Percentiles rank a stretch among this genome's conserved stretches.
Evolutionary conservation across 2,329 filamentous ascomycete genomes (phyloP).

Genomic region (Colletotrichum liriopes): DNA sequence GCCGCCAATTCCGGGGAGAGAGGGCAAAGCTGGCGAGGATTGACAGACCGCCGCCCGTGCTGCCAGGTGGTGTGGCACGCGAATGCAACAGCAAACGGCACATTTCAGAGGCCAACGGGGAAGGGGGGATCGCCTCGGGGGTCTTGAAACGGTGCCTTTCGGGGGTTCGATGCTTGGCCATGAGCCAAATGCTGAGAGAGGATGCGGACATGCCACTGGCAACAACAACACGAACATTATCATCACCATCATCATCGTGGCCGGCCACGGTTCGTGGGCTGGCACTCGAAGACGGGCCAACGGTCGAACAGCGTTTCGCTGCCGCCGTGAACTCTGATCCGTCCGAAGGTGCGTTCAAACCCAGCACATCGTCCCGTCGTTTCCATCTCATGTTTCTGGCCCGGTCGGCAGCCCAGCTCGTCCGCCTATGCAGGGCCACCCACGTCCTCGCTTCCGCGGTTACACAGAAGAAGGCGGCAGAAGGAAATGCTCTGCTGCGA

Average conservation of each 20-base stretch:
- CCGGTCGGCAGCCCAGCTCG: background rate
- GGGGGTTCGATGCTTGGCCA: slow-evolving; percentile 35
- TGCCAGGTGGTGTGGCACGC: background rate
- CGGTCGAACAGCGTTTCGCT: background rate
- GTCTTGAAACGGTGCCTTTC: slow-evolving; percentile 37
- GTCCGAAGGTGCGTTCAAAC: slow-evolving; percentile 21
- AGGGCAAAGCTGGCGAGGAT: slow-evolving; percentile 10
- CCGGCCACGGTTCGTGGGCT: background rate
- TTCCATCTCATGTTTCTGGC: slow-evolving; percentile 28
- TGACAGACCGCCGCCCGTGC: background rate
- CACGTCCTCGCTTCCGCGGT: background rate
- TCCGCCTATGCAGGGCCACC: slow-evolving; percentile 1
- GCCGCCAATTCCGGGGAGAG: slow-evolving; percentile 28
- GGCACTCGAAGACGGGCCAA: background rate
- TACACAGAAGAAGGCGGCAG: background rate
- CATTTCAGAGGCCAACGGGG: background rate
- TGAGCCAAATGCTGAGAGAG: slow-evolving; percentile 22
- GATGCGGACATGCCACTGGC: background rate
- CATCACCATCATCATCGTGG: background rate
- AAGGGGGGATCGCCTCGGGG: slow-evolving; percentile 40
- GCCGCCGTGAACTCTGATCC: slow-evolving; percentile 11
- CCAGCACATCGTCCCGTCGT: slow-evolving; percentile 39
- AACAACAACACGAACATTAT: background rate
- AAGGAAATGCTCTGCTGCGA: background rate
- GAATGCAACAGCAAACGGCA: slow-evolving; percentile 15